These are phyloP conservation scores for Manihot esculenta DNA, from an alignment of 441 rosid genomes.

Conservation along the genomic window DNA sequence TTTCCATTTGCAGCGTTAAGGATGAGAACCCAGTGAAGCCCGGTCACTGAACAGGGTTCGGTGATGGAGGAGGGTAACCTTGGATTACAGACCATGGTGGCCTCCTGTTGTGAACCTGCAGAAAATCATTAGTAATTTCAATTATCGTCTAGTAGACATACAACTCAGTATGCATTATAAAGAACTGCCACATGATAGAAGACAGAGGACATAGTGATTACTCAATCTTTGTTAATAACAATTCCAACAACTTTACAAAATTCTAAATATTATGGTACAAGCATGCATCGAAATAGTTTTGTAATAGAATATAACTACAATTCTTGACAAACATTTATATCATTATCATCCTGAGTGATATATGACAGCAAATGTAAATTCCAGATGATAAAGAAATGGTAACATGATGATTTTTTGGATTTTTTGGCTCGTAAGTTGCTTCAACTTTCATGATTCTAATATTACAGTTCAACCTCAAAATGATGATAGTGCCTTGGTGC, in stretches of 20 bases:
- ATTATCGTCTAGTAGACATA: background rate
- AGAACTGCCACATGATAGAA: background rate
- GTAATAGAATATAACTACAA: background rate
- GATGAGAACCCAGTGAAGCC: background rate
- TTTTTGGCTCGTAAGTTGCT: background rate
- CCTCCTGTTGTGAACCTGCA: slow-evolving; percentile 68
- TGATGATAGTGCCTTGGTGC: background rate
- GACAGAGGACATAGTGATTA: background rate
- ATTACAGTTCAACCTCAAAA: background rate
- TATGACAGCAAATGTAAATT: background rate
- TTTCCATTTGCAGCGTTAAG: background rate
- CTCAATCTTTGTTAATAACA: background rate
- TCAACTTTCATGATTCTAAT: background rate
- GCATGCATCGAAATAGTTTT: too few species aligned
- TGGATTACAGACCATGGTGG: slow-evolving; percentile 80
- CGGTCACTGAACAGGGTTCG: slow-evolving; percentile 38
- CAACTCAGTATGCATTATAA: background rate
- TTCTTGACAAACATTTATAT: background rate
- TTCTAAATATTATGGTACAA: background rate
- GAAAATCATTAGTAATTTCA: slow-evolving; percentile 14
- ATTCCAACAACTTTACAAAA: background rate
- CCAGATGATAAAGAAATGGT: background rate
- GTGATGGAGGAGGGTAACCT: slow-evolving; percentile 44
- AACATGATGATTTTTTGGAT: background rate
- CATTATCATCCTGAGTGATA: background rate